Evolutionary conservation across 768 basidiomycete genomes (phyloP), one percentile per base, ranked within the genome.

Genomic region (Brasilioporus rufonigricans): DNA sequence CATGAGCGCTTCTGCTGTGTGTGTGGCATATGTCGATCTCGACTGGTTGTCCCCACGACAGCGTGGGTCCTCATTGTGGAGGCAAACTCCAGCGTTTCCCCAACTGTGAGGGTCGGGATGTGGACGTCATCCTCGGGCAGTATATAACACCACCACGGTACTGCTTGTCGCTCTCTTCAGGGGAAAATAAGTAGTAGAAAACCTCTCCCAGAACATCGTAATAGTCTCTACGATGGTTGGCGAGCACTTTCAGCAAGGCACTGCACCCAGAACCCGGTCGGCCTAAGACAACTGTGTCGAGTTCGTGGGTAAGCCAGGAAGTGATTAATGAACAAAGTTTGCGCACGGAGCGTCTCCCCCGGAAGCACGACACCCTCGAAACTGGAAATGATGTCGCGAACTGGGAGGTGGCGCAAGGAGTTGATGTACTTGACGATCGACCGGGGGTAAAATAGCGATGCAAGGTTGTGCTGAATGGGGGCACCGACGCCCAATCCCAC

Each of bases 341-440:
- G 78, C 76, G 59, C 61, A 84, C 89, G 74, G 32, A 89, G 76
- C 89, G 91, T 89, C 71, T 91, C 87, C 16, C 87, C 86, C 0
- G 86, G 80, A 5, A 80, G 76, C 13, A 89, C 76, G 2, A 82
- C 74, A 10, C 87, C 88, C 38, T 86, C 82, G 55, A 90, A 84
- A 14, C 75, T 78, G 19, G 76, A 73, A 33, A 91, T 71, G 44
- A 90, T 87, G 54, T 78, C 80, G 13, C 83, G 78, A 7, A 86
- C 68, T 3, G 83, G 80, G 3, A 89, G 89, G 48, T 87, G 84
- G 24, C 81, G 76, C 7, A 75, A 53, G 4, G 72, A 72, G 24
- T 76, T 75, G 4, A 83, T 62, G 18, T 70, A 66, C 31, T 66
- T 66, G 26, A 74, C 33, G 19, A 81, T 59, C 9, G 76, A 65